Base-by-base conservation (phyloP, 352 stramenopile species). In the Peronospora belbahrii region DNA sequence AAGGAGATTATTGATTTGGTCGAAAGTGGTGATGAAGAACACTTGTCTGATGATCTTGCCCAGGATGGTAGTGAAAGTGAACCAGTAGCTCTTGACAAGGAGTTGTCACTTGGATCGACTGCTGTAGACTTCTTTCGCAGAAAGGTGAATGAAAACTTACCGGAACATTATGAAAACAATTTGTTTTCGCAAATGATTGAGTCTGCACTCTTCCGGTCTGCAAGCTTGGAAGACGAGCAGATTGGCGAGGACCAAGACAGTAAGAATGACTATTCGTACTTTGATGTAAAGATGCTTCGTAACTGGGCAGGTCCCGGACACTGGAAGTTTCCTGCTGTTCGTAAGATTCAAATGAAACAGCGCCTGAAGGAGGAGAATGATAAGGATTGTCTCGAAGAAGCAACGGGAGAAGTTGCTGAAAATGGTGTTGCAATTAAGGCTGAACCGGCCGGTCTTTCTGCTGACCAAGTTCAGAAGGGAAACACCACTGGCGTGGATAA, bases 211-310 rank as follows among this genome's bases (percentile, higher is more conserved):
- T 62, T 88, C 43, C 64, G 74, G 1, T 88, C 79, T 0, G 67
- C 62, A 7, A 62, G 59, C 4, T 34, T 68, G 15, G 59, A 68
- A 17, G 52, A 74, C 3, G 75, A 86, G 17, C 32, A 65, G 35
- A 62, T 45, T 33, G 44, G 30, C n/a, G 70, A 79, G 1, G 59
- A 71, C 44, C 37, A 55, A 2, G 65, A 75, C 8, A 61, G 59
- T 2, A 63, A 59, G 47, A 70, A 69, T 37, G 80, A 91, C 22
- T 91, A 91, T 42, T 88, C 77, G 37, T 91, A 87, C 47, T 91
- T 89, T 31, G 80, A 91, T 32, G 65, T 77, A 0, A 89, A 91
- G 48, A 65, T 87, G 67, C 62, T 91, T 19, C 79, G 82, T 13
- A 91, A 91, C 42, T 89, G 77, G 77, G 77, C 77, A 31, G 77